Evolutionary conservation across 108 stramenopile genomes (phyloP), one percentile per base, ranked within the genome.

Genomic region (Stephanodiscus triporus): DNA sequence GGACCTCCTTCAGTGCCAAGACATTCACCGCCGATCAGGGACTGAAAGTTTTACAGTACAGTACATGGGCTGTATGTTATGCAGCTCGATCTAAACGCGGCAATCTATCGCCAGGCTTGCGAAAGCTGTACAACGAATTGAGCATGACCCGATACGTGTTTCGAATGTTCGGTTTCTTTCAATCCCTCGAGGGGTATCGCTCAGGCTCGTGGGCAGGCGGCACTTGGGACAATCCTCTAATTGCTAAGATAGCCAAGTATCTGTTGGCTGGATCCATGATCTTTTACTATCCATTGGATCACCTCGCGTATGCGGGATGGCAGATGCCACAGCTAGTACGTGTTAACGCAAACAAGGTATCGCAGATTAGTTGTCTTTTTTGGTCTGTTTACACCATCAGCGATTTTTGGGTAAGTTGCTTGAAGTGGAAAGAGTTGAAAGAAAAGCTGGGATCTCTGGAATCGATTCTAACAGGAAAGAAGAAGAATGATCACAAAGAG

Each of bases 211-310:
- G 93, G 93, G 82, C 70, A 4, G 74, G 74, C 3, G 67, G 71
- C 37, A 43, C 49, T 13, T 73, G 74, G 71, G 62, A 82, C n/a
- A 73, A 82, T 54, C 69, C 66, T 9, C 29, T 69, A 9, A 80
- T 77, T 51, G 70, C 76, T 16, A 74, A 70, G 45, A 63, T 90
- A 56, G 93, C 87, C 22, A 85, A 81, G 58, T 79, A 79, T 61
- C 49, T 87, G 38, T 84, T 91, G 87, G 82, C 86, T 6, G 89
- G 88, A 78, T 79, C 76, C 42, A 94, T 94, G 93, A 17, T 89
- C 11, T 59, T 67, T 6, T 94, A 91, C 49, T 89, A 91, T 81
- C 93, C 93, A 19, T 45, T 88, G 36, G 93, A 94, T 67, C 86
- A 89, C 64, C 63, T 89, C 4, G 89, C 93, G 1, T 94, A 85